Percentiles rank a stretch among this genome's conserved stretches.
These are phyloP conservation scores for Beauveria rudraprayagi DNA, from an alignment of 2,329 filamentous ascomycete species.

Conservation along the genomic window DNA sequence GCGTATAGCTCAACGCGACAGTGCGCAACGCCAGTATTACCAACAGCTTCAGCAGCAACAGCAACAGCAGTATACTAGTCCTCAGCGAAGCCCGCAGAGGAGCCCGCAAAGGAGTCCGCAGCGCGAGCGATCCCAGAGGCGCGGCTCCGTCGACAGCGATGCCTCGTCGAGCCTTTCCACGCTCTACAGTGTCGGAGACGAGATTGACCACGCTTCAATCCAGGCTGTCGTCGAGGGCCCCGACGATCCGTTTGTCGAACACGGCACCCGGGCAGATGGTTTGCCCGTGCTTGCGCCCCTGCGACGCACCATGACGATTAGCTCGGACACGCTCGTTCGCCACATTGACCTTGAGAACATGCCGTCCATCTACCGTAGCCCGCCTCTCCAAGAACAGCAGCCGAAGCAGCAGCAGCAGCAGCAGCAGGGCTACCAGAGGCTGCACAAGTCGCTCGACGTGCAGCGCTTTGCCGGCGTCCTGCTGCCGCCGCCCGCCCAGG, in stretches of 20 bases:
- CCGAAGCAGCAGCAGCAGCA: not conserved
- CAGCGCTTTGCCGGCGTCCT: slow-evolving; percentile 7
- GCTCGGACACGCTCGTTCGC: not conserved
- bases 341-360: slow-evolving; percentile 2
- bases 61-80: slow-evolving; percentile 10
- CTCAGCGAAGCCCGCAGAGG: slow-evolving; percentile 14
- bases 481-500: slow-evolving; percentile 10
- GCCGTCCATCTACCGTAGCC: slow-evolving; percentile 3
- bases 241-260: slow-evolving; percentile 27
- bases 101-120: slow-evolving; percentile 10
- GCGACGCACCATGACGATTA: slow-evolving; percentile 10
- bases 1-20: not conserved
- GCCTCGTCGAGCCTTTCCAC: slow-evolving; percentile 48
- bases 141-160: slow-evolving; percentile 33
- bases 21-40: slow-evolving; percentile 11
- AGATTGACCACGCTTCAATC: slow-evolving; percentile 18
- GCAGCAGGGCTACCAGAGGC: not conserved
- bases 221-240: not conserved
- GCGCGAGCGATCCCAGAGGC: slow-evolving; percentile 12
- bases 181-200: slow-evolving; percentile 43
- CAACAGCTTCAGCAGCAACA: slow-evolving; percentile 10
- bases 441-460: not conserved
- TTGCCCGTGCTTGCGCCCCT: not conserved
- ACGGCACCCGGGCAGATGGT: no score
- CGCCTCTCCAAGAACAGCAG: not conserved